These are phyloP conservation scores for Tolypocladium guangdongense DNA, from an alignment of 2,329 filamentous ascomycete genomes.

Conservation along the genomic window DNA sequence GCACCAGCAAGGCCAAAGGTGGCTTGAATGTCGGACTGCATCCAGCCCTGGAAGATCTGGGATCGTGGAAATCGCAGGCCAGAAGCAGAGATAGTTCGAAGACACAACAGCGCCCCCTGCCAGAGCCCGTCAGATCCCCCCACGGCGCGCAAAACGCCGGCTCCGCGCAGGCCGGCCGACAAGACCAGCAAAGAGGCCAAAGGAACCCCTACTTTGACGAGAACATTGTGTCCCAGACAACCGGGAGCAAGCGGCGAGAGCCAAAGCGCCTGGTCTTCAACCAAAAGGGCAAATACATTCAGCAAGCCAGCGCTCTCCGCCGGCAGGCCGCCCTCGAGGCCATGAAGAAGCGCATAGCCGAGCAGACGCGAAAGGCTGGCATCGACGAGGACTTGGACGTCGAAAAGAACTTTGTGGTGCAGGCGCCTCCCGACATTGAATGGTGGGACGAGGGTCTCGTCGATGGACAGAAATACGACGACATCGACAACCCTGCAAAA, in stretches of 20 bases:
- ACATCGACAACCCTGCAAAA: conserved; percentile 51
- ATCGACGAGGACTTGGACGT: conserved; percentile 84
- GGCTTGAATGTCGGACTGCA: conserved; percentile 68
- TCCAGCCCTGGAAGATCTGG: conserved; percentile 56
- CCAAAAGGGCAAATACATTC: conserved; percentile 93
- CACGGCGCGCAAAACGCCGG: conserved; percentile 7
- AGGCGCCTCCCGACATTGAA: conserved; percentile 76
- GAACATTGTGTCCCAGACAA: conserved; percentile 49
- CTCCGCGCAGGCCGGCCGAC: conserved; percentile 5
- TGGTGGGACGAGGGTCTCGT: conserved; percentile 96
- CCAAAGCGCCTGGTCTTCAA: conserved; percentile 80
- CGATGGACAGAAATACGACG: conserved; percentile 62
- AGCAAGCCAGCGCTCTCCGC: conserved; percentile 80
- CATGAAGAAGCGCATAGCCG: conserved; percentile 89
- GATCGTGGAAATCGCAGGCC: conserved; percentile 31
- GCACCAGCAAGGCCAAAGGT: conserved; percentile 46
- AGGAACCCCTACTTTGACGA: conserved; percentile 76
- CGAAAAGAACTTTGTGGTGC: conserved; percentile 81
- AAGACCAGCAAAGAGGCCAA: conserved; percentile 1
- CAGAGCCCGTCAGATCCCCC: conserved; percentile 7
- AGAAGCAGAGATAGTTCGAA: conserved; percentile 23
- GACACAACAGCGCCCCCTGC: conserved; percentile 7
- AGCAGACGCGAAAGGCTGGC: conserved; percentile 76
- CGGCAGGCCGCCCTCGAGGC: conserved; percentile 81
- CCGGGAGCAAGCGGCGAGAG: conserved; percentile 48